A percentile compares a stretch with the other conserved stretches of the same genome.
Conservation (phyloP, 108 stramenopile genomes). For the Aurantiochytrium sp. region DNA sequence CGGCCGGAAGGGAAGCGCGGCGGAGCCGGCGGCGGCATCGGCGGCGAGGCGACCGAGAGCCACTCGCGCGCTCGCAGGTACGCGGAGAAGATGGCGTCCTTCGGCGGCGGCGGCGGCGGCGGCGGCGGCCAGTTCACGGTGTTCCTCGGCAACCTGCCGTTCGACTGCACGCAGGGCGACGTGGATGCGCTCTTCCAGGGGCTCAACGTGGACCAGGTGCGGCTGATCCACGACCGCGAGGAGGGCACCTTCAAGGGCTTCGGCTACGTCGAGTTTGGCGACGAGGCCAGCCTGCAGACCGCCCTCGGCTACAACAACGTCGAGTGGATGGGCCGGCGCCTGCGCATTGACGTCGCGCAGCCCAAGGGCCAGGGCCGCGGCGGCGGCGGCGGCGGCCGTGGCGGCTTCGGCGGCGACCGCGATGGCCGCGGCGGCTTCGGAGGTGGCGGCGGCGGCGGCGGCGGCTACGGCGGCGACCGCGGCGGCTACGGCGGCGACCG, state of each 20-base stretch:
- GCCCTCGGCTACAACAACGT: background rate
- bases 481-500: conserved; percentile 10
- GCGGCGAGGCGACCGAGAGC: no score
- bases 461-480: background rate
- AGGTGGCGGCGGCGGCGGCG: background rate
- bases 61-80: no score
- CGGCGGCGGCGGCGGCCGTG: conserved; percentile 3
- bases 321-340: background rate
- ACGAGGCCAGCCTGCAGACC: background rate
- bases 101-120: no score
- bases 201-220: background rate
- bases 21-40: no score
- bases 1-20: no score
- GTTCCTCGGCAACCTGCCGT: conserved; percentile 7
- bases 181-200: background rate
- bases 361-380: conserved; percentile 9
- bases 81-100: no score
- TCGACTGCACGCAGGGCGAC: conserved; percentile 4
- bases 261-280: conserved; percentile 3
- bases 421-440: background rate
- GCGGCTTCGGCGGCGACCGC: background rate
- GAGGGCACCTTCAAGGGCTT: background rate
- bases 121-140: background rate
- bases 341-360: background rate
- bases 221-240: conserved; percentile 2